Percentiles rank a stretch among this genome's conserved stretches.
Evolutionary conservation across 768 basidiomycete genomes (phyloP).

Genomic region (Cystoderma amianthinum): DNA sequence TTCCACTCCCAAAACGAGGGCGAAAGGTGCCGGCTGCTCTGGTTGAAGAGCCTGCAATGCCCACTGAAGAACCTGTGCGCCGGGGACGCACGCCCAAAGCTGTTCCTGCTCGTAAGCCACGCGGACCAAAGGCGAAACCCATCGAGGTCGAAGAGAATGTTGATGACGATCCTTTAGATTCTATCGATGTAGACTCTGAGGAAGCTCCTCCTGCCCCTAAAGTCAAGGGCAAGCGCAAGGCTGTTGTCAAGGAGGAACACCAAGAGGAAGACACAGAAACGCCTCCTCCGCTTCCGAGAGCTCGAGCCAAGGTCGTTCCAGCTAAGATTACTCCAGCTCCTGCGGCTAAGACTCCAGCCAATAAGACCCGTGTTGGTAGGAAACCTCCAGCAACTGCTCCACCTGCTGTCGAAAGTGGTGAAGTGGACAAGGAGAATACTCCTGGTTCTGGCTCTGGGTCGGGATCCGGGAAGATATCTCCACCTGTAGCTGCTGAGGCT

Average conservation of each 20-base stretch:
- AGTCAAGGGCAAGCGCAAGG: constrained; percentile 13
- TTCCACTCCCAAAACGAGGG: constrained; percentile 12
- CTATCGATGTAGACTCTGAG: constrained; percentile 8
- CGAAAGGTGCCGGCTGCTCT: constrained; percentile 13
- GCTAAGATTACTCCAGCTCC: constrained; percentile 4
- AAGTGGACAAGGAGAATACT: constrained; percentile 34
- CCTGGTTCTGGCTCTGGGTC: constrained; percentile 16
- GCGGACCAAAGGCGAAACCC: constrained; percentile 12
- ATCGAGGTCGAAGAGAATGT: constrained; percentile 11
- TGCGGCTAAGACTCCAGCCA: constrained; percentile 8
- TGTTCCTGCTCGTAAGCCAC: constrained; percentile 5
- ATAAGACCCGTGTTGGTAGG: constrained; percentile 15
- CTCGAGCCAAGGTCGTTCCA: background rate
- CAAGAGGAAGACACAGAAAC: constrained; percentile 6
- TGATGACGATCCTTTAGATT: constrained; percentile 14
- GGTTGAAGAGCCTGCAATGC: constrained; percentile 6
- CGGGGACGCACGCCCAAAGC: constrained; percentile 9
- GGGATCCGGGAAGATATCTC: background rate
- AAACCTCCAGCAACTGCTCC: constrained; percentile 30
- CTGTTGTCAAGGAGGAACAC: constrained; percentile 11
- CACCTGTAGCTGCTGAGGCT: constrained; percentile 13
- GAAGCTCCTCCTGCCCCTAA: constrained; percentile 6
- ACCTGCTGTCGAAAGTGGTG: constrained; percentile 15
- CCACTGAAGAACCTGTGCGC: constrained; percentile 5
- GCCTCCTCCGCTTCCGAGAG: constrained; percentile 1